These are phyloP conservation scores for Odontarrhena argentea DNA, from an alignment of 345 rosid species.

Conservation along the genomic window DNA sequence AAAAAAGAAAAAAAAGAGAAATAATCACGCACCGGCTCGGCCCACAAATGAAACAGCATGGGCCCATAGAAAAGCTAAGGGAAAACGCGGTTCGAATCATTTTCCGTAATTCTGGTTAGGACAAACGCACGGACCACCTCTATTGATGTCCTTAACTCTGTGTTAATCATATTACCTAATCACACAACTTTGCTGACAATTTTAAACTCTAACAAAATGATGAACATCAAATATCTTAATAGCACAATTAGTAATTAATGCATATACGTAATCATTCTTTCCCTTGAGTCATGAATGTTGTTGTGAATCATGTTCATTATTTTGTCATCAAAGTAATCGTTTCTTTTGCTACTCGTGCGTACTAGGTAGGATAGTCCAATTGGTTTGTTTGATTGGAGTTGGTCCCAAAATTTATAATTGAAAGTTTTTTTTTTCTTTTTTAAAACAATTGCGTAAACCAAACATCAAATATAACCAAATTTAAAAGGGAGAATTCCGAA, in stretches of 20 bases:
- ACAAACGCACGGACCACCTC: constrained; percentile 30
- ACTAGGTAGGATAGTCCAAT: no score
- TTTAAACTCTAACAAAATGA: background rate
- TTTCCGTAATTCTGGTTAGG: constrained; percentile 1
- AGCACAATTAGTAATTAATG: background rate
- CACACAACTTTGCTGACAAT: background rate
- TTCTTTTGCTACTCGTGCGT: no score
- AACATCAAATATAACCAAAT: no score
- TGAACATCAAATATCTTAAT: constrained; percentile 9
- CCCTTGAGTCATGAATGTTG: background rate
- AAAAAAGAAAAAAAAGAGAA: background rate
- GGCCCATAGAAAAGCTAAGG: constrained; percentile 16
- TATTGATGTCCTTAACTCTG: constrained; percentile 6
- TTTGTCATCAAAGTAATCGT: background rate
- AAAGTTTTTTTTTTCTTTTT: background rate
- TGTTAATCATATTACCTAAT: constrained; percentile 2
- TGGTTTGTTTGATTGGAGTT: no score
- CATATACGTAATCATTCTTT: background rate
- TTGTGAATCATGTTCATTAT: background rate
- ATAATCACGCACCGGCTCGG: constrained; percentile 6
- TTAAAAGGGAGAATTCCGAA: no score
- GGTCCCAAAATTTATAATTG: background rate
- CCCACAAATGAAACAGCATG: constrained; percentile 7
- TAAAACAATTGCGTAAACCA: no score
- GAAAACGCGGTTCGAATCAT: constrained; percentile 21